phyloP scores from a whole-genome alignment of 1,284 basidiomycete species.

The Moesziomyces globuligerus region DNA sequence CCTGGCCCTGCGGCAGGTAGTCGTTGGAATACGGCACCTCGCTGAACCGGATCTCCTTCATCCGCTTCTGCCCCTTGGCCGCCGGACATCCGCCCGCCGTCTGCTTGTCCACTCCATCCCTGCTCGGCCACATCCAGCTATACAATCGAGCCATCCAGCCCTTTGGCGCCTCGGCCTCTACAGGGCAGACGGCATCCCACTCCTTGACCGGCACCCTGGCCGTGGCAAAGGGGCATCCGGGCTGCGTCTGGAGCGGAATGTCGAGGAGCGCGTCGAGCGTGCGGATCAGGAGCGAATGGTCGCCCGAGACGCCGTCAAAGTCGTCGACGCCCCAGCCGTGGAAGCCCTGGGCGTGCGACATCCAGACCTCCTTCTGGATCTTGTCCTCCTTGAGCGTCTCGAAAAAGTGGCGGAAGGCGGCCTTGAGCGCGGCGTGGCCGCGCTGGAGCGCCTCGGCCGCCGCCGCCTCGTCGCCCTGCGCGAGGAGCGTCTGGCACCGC shows the following conservation, averaged over 20 bases:
- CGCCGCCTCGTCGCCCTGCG: conserved; percentile 18
- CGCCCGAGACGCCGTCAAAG: conserved; percentile 47
- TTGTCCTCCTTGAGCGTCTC: conserved; percentile 47
- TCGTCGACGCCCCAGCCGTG: conserved; percentile 49
- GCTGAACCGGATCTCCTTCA: conserved; percentile 45
- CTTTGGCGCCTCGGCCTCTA: conserved; percentile 17
- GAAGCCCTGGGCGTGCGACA: conserved; percentile 49
- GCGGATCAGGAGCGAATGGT: conserved; percentile 40
- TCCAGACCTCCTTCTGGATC: conserved; percentile 45
- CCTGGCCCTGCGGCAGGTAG: conserved; percentile 33
- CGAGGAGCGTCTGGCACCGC: conserved; percentile 22
- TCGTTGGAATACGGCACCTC: conserved; percentile 48
- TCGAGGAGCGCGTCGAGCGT: conserved; percentile 42
- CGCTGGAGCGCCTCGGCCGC: conserved; percentile 36
- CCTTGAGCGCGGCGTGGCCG: conserved; percentile 35
- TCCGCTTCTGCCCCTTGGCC: conserved; percentile 25
- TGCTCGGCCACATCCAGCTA: conserved; percentile 37
- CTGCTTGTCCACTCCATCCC: not conserved
- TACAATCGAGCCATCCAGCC: conserved; percentile 14
- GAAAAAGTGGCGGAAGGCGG: conserved; percentile 45
- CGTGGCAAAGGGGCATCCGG: conserved; percentile 39
- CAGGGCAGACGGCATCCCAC: conserved; percentile 29
- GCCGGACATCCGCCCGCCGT: conserved; percentile 21
- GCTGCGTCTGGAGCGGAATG: conserved; percentile 35
- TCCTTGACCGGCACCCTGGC: conserved; percentile 22